phyloP scores from a whole-genome alignment of 2,329 filamentous ascomycete genomes.

The Microcyclospora tardicrescens region DNA sequence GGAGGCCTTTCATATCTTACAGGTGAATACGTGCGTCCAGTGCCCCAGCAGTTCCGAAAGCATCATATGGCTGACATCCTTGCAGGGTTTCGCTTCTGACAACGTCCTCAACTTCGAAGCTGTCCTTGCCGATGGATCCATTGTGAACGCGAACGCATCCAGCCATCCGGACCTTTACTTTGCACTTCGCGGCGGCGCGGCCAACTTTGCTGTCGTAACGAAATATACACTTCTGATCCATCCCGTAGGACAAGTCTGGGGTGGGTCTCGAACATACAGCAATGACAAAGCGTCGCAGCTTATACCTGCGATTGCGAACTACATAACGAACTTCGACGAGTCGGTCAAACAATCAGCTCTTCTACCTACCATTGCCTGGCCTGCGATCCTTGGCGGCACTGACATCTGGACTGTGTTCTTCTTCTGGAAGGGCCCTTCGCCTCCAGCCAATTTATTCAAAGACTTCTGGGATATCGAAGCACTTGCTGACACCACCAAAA shows the following conservation, averaged over 20 bases:
- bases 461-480: constrained; percentile 1
- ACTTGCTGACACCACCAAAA: neutral
- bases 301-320: too few species aligned
- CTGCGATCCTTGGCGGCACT: too few species aligned
- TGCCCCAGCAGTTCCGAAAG: too few species aligned
- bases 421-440: neutral
- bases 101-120: constrained; percentile 28
- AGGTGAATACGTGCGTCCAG: too few species aligned
- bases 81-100: constrained; percentile 24
- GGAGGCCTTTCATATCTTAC: too few species aligned
- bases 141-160: constrained; percentile 26
- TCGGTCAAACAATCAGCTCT: too few species aligned
- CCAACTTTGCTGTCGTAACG: constrained; percentile 31
- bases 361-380: too few species aligned
- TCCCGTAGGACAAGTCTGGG: constrained; percentile 9
- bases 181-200: constrained; percentile 31
- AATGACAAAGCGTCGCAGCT: too few species aligned
- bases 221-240: constrained; percentile 15
- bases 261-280: constrained; percentile 3
- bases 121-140: constrained; percentile 27
- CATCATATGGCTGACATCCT: too few species aligned
- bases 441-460: neutral
- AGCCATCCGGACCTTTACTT: constrained; percentile 37
- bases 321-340: too few species aligned
- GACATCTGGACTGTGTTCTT: neutral